Evolutionary conservation across 352 stramenopile genomes (phyloP), one percentile per base, ranked within the genome.

Genomic region (Phytophthora rubi): DNA sequence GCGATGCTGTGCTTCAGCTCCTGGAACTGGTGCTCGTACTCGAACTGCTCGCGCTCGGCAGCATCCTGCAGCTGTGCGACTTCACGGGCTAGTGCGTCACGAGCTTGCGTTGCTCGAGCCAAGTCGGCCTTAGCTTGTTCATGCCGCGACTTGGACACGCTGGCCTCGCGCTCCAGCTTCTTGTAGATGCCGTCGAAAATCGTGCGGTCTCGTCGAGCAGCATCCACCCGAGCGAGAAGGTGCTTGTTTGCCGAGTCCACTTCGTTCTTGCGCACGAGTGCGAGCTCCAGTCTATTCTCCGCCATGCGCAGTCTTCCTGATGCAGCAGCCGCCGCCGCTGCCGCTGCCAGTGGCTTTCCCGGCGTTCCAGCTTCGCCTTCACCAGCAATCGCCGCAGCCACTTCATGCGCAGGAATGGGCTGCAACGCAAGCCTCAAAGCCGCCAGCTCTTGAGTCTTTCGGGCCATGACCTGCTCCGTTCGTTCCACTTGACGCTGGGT

Each of bases 131-230:
- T 65, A 5, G 69, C 77, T 37, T 81, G 74, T n/a, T 90, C 76
- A 51, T 90, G 79, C 0, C 85, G 80, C 6, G 73, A 32, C 6
- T 79, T 82, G 42, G 58, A 88, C 13, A 86, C 85, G 51, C 73
- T 85, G 47, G 80, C 77, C 68, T 95, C 86, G 6, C 83, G 79
- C 71, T 94, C 88, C 18, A 95, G 76, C 45, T 95, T 94, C 70
- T 93, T 94, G 78, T 95, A 93, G 56, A 95, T 93, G 12, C 83
- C 71, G 55, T 94, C 86, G 61, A 94, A 94, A 59, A 95, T 86
- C 45, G 86, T 78, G 32, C 86, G 80, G 49, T 95, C 85, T 52
- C 79, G 73, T 26, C 86, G 77, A 37, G 88, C 76, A 26, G 90
- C 88, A 35, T 95, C 85, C 47, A 94, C 86, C 53, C 90, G 82